A percentile compares a stretch with the other conserved stretches of the same genome.
phyloP scores from a whole-genome alignment of 2,329 filamentous ascomycete species.

The Paradendryphiella salina region DNA sequence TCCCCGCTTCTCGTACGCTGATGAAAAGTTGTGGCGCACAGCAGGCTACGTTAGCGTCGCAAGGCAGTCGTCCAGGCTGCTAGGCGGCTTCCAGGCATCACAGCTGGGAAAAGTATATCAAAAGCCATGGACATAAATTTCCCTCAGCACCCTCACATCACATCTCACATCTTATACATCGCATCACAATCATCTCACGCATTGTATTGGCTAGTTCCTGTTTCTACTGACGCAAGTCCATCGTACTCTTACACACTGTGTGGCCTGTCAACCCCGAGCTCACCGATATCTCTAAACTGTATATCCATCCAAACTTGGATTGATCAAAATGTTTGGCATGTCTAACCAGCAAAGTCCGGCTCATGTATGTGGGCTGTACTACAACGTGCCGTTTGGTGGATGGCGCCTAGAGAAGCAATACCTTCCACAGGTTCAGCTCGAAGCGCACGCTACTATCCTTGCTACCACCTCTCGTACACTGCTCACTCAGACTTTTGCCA shows the following conservation, averaged over 20 bases:
- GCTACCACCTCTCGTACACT: constrained; percentile 58
- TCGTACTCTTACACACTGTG: background rate
- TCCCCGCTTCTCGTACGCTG: constrained; percentile 1
- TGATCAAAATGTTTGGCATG: background rate
- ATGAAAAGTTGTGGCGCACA: background rate
- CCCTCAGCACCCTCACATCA: background rate
- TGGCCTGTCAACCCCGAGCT: constrained; percentile 1
- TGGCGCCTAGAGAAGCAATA: constrained; percentile 33
- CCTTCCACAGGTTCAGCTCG: constrained; percentile 62
- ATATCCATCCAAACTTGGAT: background rate
- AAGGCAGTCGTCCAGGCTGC: constrained; percentile 14
- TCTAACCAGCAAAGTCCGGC: background rate
- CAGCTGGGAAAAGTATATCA: background rate
- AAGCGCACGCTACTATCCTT: constrained; percentile 64
- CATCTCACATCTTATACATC: background rate
- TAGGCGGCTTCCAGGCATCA: constrained; percentile 16
- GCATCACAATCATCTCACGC: background rate
- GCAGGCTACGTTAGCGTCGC: constrained; percentile 11
- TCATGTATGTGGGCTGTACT: constrained; percentile 40
- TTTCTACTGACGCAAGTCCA: background rate
- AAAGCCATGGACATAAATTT: background rate
- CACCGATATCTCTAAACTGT: background rate
- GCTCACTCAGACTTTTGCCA: constrained; percentile 64
- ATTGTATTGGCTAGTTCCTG: background rate
- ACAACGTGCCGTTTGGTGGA: constrained; percentile 15